Base-by-base conservation (phyloP, 805 yeast genomes). In the Lipomyces anomalus region DNA sequence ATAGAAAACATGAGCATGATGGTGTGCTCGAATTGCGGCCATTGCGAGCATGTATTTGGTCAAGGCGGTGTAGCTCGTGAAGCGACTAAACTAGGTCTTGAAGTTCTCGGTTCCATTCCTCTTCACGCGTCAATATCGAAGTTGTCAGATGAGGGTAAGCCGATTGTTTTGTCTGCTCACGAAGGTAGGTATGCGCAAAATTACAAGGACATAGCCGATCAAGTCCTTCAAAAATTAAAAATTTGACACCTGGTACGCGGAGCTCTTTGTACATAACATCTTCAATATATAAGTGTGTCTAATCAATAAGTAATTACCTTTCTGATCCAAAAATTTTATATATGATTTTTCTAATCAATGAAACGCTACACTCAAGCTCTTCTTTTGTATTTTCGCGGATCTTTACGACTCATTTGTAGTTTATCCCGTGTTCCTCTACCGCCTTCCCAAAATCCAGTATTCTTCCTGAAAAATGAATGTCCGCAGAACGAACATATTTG, bases 1-100 rank as follows among this genome's bases (percentile, higher is more conserved):
- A 86, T 86, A 0, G 85, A 85, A 57, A 86, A 86, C 59, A 86
- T 86, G 95, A 81, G 90, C 53, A 74, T 74, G 52, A 84, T 71
- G 59, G 59, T 76, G 5, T 86, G 95, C 58, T 86, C 94, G 3
- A 78, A 82, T 48, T 86, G 95, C 59, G 61, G 69, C 40, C 88
- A 82, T 54, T 80, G 79, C 52, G 71, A 82, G 7, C 90, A 82
- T 57, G 71, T 86, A 1, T 86, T 86, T 66, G 95, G 94, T 0
- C 59, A 69, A 5, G 80, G 76, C 22, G 86, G 84, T 2, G 79
- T 75, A 0, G 71, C 75, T 1, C 54, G 60, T 22, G 74, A 73
- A 46, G 80, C 79, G 45, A 58, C 67, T 39, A 63, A 65, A 35
- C 67, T 71, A 38, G 69, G 70, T 1, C 59, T 84, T 17, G 71